These are phyloP conservation scores for Cladosporium oxysporum DNA, from an alignment of 2,329 filamentous ascomycete species.

Conservation along the genomic window DNA sequence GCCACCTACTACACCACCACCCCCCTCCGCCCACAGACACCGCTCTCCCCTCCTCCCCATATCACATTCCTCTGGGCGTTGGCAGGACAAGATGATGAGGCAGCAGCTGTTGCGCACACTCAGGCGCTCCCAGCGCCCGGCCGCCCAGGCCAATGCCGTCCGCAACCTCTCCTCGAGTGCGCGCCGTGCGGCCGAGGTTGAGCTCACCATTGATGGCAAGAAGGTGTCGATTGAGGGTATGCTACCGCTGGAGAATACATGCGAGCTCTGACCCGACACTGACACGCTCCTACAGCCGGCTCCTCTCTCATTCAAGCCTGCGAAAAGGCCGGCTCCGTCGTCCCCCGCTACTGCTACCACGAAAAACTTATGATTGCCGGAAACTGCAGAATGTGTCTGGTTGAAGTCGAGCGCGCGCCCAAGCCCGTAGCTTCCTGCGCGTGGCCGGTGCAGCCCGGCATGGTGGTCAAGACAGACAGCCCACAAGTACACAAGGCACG, in stretches of 20 bases:
- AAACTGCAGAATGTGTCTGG: conserved; percentile 99
- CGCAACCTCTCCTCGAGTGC: conserved; percentile 81
- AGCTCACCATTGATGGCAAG: conserved; percentile 95
- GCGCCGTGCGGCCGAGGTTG: conserved; percentile 83
- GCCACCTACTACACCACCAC: conserved; percentile 18
- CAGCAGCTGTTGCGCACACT: conserved; percentile 65
- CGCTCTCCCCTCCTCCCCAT: conserved; percentile 24
- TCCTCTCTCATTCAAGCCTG: conserved; percentile 98
- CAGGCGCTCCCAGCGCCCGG: conserved; percentile 56
- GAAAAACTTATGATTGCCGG: conserved; percentile 99
- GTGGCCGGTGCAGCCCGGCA: conserved; percentile 97
- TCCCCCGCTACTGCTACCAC: conserved; percentile 99
- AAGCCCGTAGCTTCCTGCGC: conserved; percentile 98
- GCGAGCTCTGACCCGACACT: conserved; percentile 6
- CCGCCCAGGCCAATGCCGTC: conserved; percentile 55
- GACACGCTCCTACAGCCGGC: conserved; percentile 64
- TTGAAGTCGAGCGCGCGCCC: conserved; percentile 93
- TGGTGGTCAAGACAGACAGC: conserved; percentile 99
- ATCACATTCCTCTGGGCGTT: conserved; percentile 22
- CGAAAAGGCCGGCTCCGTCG: conserved; percentile 89
- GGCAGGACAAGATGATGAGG: conserved; percentile 57
- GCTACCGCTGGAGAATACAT: conserved; percentile 23
- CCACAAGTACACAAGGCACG: conserved; percentile 95
- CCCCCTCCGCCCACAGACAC: conserved; percentile 7
- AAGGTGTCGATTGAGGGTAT: conserved; percentile 97